Evolutionary conservation across 2,329 filamentous ascomycete genomes (phyloP).

Genomic region (Huntiella savannae): DNA sequence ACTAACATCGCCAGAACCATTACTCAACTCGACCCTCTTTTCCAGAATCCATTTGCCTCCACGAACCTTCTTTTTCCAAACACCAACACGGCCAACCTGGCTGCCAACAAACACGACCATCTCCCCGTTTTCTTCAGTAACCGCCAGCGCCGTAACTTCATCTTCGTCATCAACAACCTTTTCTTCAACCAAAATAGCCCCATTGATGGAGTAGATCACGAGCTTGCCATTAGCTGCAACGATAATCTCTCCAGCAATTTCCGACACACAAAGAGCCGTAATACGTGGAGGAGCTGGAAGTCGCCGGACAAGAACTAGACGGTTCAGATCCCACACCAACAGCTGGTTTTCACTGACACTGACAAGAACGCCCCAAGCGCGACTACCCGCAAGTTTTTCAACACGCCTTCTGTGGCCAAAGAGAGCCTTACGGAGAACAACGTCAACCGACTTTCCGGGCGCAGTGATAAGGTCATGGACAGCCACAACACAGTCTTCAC

Average conservation of each 20-base stretch:
- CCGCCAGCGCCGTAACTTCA: slow-evolving; percentile 62
- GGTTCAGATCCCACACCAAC: slow-evolving; percentile 87
- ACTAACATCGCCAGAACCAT: slow-evolving; percentile 49
- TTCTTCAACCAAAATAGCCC: slow-evolving; percentile 62
- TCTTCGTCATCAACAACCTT: slow-evolving; percentile 31
- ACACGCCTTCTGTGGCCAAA: slow-evolving; percentile 83
- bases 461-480: slow-evolving; percentile 55
- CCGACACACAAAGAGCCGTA: slow-evolving; percentile 72
- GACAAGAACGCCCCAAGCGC: slow-evolving; percentile 73
- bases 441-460: slow-evolving; percentile 51
- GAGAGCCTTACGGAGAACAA: slow-evolving; percentile 59
- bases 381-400: slow-evolving; percentile 63
- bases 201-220: slow-evolving; percentile 73
- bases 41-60: slow-evolving; percentile 46
- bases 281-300: slow-evolving; percentile 33
- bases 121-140: slow-evolving; percentile 80
- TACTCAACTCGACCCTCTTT: slow-evolving; percentile 64
- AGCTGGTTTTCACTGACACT: slow-evolving; percentile 67
- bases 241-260: slow-evolving; percentile 76
- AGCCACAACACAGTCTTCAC: slow-evolving; percentile 78
- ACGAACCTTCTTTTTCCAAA: slow-evolving; percentile 39
- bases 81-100: slow-evolving; percentile 62
- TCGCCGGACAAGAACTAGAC: slow-evolving; percentile 66
- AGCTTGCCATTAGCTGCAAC: slow-evolving; percentile 61
- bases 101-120: slow-evolving; percentile 82